Evolutionary conservation across 805 yeast species (phyloP), one percentile per base, ranked within the genome.

Genomic region (Wickerhamiella qilinensis): DNA sequence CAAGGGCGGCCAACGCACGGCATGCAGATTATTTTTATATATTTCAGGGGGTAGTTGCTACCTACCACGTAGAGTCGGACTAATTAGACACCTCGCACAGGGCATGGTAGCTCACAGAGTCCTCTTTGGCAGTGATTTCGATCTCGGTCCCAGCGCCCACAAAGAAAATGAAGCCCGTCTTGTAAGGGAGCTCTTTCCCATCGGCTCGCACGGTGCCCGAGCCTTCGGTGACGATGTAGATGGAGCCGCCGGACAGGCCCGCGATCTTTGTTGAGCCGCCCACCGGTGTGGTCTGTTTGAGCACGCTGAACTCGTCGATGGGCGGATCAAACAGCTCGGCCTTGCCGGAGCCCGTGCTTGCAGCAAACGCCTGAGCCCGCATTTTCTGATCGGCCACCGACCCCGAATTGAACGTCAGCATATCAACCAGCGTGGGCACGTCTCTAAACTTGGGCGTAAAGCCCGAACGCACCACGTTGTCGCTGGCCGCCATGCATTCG

Each of bases 381-480:
- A 88, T 82, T 62, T 84, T 85, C 65, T 91, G 99, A 56, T 85
- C 85, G 49, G 76, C 85, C 37, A 88, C 95, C 19, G 93, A 75
- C 39, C 81, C 93, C 52, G 80, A 80, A 20, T 81, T 68, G 58
- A 88, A 91, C 3, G 95, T 86, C 57, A 91, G 73, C 91, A 83
- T 83, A 38, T 71, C 73, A 33, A 91, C 96, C 55, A 91, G 72
- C 52, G 80, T 84, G 42, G 75, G 62, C 43, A 91, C 97, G 59
- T 91, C 99, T 63, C 88, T 91, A 67, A 88, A 91, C 60, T 91
- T 91, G 45, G 99, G 98, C n/a, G 99, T 91, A 68, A 91, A 91
- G 12, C 98, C 99, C 3, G 96, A 94, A 59, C 99, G 75, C 36
- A 91, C 96, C 41, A 91, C 99, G 53, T 91, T 91, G 59, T 91